Percentiles rank a stretch among this genome's conserved stretches.
Evolutionary conservation across 2,329 filamentous ascomycete genomes (phyloP).

Genomic region (Escovopsis weberi): DNA sequence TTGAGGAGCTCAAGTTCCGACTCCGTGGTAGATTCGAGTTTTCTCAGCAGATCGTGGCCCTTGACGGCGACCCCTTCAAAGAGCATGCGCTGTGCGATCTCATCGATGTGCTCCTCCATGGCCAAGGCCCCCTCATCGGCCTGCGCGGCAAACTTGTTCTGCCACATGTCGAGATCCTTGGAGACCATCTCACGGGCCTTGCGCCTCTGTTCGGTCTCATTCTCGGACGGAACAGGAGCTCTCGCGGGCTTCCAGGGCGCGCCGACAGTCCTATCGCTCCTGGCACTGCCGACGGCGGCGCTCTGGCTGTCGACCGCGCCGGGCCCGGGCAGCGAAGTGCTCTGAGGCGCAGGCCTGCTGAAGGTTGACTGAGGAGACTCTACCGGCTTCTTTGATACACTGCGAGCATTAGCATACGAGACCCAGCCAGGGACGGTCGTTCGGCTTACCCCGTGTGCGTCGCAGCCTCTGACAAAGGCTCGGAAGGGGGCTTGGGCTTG

Average conservation of each 20-base stretch:
- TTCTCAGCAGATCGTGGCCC: constrained; percentile 50
- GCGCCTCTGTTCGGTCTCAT: constrained; percentile 40
- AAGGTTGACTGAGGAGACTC: constrained; percentile 19
- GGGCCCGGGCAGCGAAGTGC: constrained; percentile 20
- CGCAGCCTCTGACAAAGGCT: constrained; percentile 12
- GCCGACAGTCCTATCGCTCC: constrained; percentile 14
- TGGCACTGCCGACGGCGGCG: constrained; percentile 9
- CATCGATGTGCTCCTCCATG: constrained; percentile 55
- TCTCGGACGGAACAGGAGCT: constrained; percentile 29
- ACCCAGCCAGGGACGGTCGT: neutral
- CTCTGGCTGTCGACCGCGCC: constrained; percentile 7
- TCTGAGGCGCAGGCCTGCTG: constrained; percentile 20
- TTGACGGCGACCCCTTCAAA: constrained; percentile 48
- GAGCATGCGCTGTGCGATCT: constrained; percentile 41
- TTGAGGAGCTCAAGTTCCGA: constrained; percentile 53
- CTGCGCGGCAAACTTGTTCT: constrained; percentile 73
- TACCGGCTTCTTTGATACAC: constrained; percentile 6
- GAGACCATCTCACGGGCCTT: constrained; percentile 53
- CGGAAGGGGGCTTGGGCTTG: constrained; percentile 6
- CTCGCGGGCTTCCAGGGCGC: constrained; percentile 21
- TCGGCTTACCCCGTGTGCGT: constrained; percentile 1
- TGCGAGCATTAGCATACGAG: constrained; percentile 5
- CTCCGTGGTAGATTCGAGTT: constrained; percentile 53
- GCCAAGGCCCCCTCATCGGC: constrained; percentile 65
- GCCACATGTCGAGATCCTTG: constrained; percentile 71